Percentiles rank a stretch among this genome's conserved stretches.
Evolutionary conservation across 352 stramenopile genomes (phyloP).

Genomic region (Pythium chondricola): DNA sequence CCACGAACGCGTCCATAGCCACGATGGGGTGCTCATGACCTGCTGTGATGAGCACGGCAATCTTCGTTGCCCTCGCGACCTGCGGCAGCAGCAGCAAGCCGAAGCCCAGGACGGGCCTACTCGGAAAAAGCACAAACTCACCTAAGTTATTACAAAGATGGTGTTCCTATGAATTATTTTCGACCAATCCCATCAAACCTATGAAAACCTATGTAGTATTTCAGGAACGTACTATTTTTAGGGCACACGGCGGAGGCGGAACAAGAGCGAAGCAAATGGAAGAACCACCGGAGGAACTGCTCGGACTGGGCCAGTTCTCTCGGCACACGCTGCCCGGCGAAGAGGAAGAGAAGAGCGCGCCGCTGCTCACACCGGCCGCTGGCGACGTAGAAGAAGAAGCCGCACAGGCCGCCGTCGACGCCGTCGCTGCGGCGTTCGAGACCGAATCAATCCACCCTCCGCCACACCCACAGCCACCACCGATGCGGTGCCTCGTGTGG

Average conservation of each 20-base stretch:
- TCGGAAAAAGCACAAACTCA: neutral
- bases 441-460: neutral
- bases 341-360: conserved; percentile 5
- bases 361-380: conserved; percentile 18
- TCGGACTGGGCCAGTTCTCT: conserved; percentile 33
- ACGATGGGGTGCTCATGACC: conserved; percentile 20
- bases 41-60: conserved; percentile 16
- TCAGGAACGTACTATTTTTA: no score
- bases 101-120: neutral
- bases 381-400: conserved; percentile 20
- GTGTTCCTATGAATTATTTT: neutral
- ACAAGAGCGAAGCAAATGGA: conserved; percentile 23
- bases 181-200: neutral
- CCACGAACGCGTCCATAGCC: conserved; percentile 20
- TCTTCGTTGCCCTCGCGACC: conserved; percentile 7
- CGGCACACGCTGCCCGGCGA: conserved; percentile 33
- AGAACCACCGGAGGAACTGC: conserved; percentile 20
- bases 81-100: conserved; percentile 1
- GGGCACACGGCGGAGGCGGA: no score
- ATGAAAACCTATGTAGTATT: neutral
- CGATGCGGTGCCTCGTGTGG: conserved; percentile 77
- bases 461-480: neutral
- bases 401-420: conserved; percentile 34
- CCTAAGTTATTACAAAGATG: conserved; percentile 6
- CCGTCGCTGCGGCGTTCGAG: conserved; percentile 16